Conservation (phyloP, 352 stramenopile species). For the Globisporangium mamillatum region DNA sequence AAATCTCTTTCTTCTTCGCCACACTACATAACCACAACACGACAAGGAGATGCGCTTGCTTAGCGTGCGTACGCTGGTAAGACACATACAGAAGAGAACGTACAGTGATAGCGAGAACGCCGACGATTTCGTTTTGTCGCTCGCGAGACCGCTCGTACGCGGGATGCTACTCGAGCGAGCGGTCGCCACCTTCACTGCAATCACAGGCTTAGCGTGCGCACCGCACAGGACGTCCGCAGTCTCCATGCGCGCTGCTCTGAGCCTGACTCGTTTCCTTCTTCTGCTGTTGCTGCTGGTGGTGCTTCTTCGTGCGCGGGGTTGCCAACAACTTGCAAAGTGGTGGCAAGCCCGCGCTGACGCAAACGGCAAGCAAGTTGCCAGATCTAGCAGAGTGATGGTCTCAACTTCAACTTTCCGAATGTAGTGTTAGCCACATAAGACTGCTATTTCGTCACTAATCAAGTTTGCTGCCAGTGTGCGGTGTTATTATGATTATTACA, state of each 20-base stretch:
- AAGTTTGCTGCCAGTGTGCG: background rate
- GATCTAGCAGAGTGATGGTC: constrained; percentile 1
- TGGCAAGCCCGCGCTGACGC: background rate
- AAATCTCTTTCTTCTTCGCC: constrained; percentile 17
- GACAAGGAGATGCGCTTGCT: background rate
- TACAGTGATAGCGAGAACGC: constrained; percentile 2
- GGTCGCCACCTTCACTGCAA: background rate
- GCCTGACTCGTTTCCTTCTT: background rate
- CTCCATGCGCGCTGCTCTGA: background rate
- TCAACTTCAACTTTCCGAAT: constrained; percentile 1
- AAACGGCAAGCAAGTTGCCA: no score
- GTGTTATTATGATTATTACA: no score
- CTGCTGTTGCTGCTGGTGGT: background rate
- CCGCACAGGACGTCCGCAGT: background rate
- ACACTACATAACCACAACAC: background rate
- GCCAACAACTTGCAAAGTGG: background rate
- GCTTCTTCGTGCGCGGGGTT: background rate
- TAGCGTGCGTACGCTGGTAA: background rate
- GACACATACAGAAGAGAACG: background rate
- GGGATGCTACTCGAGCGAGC: background rate
- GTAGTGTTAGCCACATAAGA: background rate
- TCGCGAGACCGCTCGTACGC: background rate
- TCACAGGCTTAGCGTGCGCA: background rate
- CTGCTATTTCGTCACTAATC: background rate
- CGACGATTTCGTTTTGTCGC: constrained; percentile 2